Evolutionary conservation across 2,329 filamentous ascomycete genomes (phyloP).

Genomic region (Dothidotthia symphoricarpi): DNA sequence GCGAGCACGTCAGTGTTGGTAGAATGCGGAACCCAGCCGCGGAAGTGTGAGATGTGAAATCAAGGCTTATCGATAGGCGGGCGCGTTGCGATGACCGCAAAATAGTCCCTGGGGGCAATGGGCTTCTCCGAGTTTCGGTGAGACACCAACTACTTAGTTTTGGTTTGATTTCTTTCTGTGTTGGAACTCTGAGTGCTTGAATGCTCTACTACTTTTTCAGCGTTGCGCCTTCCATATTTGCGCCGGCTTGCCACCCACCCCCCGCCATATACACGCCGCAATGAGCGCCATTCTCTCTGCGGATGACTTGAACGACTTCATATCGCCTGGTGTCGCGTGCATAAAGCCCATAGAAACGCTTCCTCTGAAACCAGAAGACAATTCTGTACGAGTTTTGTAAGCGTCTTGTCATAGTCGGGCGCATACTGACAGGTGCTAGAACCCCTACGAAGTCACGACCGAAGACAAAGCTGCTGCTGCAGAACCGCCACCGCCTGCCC

Average conservation of each 20-base stretch:
- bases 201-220: conserved; percentile 1
- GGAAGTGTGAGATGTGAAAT: conserved; percentile 20
- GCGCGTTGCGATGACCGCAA: conserved; percentile 15
- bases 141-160: neutral
- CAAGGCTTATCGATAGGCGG: conserved; percentile 34
- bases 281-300: conserved; percentile 98
- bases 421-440: conserved; percentile 43
- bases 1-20: conserved; percentile 8
- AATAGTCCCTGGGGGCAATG: conserved; percentile 10
- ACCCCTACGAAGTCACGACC: conserved; percentile 82
- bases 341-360: conserved; percentile 97
- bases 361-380: conserved; percentile 55
- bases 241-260: conserved; percentile 16
- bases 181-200: conserved; percentile 1
- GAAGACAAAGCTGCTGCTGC: conserved; percentile 68
- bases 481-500: conserved; percentile 67
- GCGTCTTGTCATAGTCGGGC: conserved; percentile 11
- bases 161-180: conserved; percentile 2
- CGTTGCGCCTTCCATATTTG: neutral
- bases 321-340: conserved; percentile 93
- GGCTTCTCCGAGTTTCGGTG: conserved; percentile 24
- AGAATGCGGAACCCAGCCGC: conserved; percentile 20
- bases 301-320: conserved; percentile 98
- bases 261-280: conserved; percentile 12
- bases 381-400: conserved; percentile 40